These are phyloP conservation scores for Dipteronia dyeriana DNA, from an alignment of 345 rosid species.

Conservation along the genomic window DNA sequence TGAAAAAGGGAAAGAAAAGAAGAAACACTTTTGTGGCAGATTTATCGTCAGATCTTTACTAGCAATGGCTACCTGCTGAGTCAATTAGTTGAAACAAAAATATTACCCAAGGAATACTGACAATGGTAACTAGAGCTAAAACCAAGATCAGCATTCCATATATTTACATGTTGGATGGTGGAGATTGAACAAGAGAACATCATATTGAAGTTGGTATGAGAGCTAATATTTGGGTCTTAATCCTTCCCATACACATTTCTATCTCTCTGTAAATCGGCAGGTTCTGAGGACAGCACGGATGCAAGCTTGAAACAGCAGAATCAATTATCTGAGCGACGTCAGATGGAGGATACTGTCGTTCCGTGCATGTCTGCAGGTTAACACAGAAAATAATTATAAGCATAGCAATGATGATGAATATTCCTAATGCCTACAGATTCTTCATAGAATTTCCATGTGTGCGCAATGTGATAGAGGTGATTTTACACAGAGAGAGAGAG, in stretches of 20 bases:
- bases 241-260: conserved; percentile 90
- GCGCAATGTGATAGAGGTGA: not conserved
- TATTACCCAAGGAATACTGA: not conserved
- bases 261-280: conserved; percentile 78
- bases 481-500: no score
- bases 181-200: conserved; percentile 6
- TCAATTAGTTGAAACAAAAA: conserved; percentile 3
- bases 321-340: conserved; percentile 97
- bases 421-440: not conserved
- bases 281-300: conserved; percentile 80
- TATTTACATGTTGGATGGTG: conserved; percentile 23
- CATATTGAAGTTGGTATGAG: conserved; percentile 65
- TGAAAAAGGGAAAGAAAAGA: not conserved
- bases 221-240: conserved; percentile 91
- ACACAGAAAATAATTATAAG: conserved; percentile 1
- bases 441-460: not conserved
- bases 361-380: conserved; percentile 72
- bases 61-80: no score
- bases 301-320: conserved; percentile 74
- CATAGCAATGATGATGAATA: not conserved
- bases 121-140: not conserved
- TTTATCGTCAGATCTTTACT: not conserved
- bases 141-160: not conserved
- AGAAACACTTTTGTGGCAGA: not conserved
- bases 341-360: conserved; percentile 80